These are phyloP conservation scores for Neonectria punicea DNA, from an alignment of 2,329 filamentous ascomycete species.

Conservation along the genomic window DNA sequence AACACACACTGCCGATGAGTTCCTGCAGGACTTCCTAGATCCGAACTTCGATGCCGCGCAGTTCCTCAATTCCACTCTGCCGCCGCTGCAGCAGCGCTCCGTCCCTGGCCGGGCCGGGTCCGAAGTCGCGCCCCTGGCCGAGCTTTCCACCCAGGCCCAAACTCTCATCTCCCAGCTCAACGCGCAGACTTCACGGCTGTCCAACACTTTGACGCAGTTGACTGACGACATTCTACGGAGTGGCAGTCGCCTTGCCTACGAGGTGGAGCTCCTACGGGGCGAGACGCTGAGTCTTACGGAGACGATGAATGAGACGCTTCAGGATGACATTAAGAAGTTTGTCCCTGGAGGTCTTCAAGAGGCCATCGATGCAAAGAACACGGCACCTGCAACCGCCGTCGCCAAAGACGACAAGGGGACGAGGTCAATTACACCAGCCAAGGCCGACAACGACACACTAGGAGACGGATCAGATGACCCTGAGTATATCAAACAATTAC, in stretches of 20 bases:
- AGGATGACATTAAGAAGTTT: conserved; percentile 78
- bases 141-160: conserved; percentile 84
- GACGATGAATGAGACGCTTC: conserved; percentile 76
- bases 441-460: conserved; percentile 16
- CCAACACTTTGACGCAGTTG: conserved; percentile 83
- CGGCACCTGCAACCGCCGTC: conserved; percentile 13
- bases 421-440: conserved; percentile 38
- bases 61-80: conserved; percentile 84
- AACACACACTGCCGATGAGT: conserved; percentile 75
- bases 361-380: conserved; percentile 40
- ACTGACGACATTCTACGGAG: conserved; percentile 95
- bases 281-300: conserved; percentile 86
- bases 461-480: conserved; percentile 59
- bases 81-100: conserved; percentile 67
- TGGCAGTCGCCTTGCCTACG: conserved; percentile 88
- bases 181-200: conserved; percentile 85
- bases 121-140: conserved; percentile 70
- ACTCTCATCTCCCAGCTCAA: conserved; percentile 87
- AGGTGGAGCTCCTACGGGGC: conserved; percentile 92
- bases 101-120: conserved; percentile 36
- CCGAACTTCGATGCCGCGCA: conserved; percentile 83
- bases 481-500: conserved; percentile 79
- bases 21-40: conserved; percentile 79
- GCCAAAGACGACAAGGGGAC: conserved; percentile 31
- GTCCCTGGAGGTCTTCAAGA: conserved; percentile 64